Percentiles rank a stretch among this genome's conserved stretches.
These are phyloP conservation scores for Aeminium ludgeri DNA, from an alignment of 495 filamentous ascomycete genomes.

Conservation along the genomic window DNA sequence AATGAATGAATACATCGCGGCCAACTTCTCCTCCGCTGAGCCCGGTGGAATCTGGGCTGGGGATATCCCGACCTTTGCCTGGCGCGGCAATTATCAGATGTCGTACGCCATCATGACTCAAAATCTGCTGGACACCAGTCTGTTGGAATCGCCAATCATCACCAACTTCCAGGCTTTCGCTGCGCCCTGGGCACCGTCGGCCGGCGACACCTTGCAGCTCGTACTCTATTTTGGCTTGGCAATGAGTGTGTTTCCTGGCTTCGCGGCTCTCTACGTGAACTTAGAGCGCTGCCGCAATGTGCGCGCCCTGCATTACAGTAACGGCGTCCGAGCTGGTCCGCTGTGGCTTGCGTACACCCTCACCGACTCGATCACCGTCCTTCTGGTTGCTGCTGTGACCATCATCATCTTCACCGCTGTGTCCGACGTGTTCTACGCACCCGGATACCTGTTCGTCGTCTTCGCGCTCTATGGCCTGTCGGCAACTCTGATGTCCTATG, in stretches of 20 bases:
- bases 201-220: slow-evolving; percentile 59
- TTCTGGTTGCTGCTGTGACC: slow-evolving; percentile 37
- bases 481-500: slow-evolving; percentile 52
- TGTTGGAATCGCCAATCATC: slow-evolving; percentile 48
- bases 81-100: slow-evolving; percentile 39
- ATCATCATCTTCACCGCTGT: slow-evolving; percentile 44
- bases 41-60: slow-evolving; percentile 65
- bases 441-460: slow-evolving; percentile 60
- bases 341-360: slow-evolving; percentile 44
- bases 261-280: slow-evolving; percentile 76
- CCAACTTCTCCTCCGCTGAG: slow-evolving; percentile 46
- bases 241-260: slow-evolving; percentile 59
- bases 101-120: slow-evolving; percentile 47
- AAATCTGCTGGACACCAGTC: slow-evolving; percentile 49
- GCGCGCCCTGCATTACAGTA: slow-evolving; percentile 71
- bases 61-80: slow-evolving; percentile 37
- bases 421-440: slow-evolving; percentile 50
- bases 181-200: slow-evolving; percentile 42
- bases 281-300: slow-evolving; percentile 61
- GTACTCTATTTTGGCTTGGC: slow-evolving; percentile 63
- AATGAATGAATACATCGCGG: slow-evolving; percentile 46
- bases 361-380: slow-evolving; percentile 60
- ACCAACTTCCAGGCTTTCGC: slow-evolving; percentile 55
- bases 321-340: slow-evolving; percentile 29
- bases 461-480: slow-evolving; percentile 60